phyloP scores from a whole-genome alignment of 2,329 filamentous ascomycete species.

The Dothiorella sarmentorum region DNA sequence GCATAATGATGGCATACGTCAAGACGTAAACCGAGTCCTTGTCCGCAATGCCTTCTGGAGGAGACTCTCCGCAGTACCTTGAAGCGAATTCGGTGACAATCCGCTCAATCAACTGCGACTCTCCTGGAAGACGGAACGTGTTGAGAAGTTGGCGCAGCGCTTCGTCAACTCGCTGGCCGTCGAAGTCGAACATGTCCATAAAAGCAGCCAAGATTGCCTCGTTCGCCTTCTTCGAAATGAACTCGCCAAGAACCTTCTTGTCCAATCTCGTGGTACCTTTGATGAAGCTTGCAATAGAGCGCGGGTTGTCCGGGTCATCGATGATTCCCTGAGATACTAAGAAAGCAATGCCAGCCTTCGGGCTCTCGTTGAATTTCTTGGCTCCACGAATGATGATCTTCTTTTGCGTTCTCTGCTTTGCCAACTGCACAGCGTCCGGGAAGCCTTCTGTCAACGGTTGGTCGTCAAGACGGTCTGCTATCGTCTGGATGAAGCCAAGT shows the following conservation, averaged over 20 bases:
- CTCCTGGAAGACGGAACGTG: slow-evolving; percentile 88
- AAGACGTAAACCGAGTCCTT: slow-evolving; percentile 87
- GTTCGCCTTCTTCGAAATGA: slow-evolving; percentile 85
- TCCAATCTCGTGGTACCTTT: slow-evolving; percentile 84
- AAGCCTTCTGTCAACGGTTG: slow-evolving; percentile 61
- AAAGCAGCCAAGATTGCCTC: slow-evolving; percentile 82
- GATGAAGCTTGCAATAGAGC: slow-evolving; percentile 80
- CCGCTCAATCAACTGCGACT: slow-evolving; percentile 87
- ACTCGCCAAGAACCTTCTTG: slow-evolving; percentile 89
- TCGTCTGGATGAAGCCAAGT: slow-evolving; percentile 84
- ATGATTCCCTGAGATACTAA: slow-evolving; percentile 85
- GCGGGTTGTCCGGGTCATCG: slow-evolving; percentile 66
- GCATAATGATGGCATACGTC: slow-evolving; percentile 93
- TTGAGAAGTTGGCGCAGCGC: slow-evolving; percentile 83
- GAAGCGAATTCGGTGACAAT: slow-evolving; percentile 86
- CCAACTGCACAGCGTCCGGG: slow-evolving; percentile 62
- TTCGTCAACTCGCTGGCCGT: slow-evolving; percentile 82
- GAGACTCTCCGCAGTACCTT: slow-evolving; percentile 70
- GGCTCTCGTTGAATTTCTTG: slow-evolving; percentile 90
- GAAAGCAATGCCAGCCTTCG: slow-evolving; percentile 83
- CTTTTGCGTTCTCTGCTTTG: slow-evolving; percentile 73
- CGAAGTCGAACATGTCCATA: slow-evolving; percentile 83
- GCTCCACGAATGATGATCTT: slow-evolving; percentile 85
- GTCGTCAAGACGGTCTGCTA: slow-evolving; percentile 80
- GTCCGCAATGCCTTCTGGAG: slow-evolving; percentile 72